Evolutionary conservation across 179 eudicot species (phyloP).

Genomic region (Silene coronaria): DNA sequence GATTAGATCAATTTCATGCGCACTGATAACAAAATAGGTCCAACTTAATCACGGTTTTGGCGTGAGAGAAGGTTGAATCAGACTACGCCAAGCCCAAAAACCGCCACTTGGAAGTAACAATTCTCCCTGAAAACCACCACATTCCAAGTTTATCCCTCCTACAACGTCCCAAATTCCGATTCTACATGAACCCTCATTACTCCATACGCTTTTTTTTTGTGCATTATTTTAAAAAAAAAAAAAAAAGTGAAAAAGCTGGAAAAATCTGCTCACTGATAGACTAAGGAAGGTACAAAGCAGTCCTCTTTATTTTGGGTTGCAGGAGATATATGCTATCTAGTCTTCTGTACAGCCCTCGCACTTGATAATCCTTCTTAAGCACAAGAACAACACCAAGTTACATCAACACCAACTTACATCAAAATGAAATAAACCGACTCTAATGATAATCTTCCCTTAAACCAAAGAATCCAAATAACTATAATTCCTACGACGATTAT

Average conservation of each 20-base stretch:
- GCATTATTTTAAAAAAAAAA: no score
- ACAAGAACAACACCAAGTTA: conserved; percentile 11
- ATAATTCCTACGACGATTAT: conserved; percentile 43
- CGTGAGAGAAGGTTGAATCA: no score
- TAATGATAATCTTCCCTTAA: conserved; percentile 5
- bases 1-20: no score
- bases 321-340: not conserved
- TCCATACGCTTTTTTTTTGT: no score
- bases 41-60: no score
- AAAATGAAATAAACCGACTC: not conserved
- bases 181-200: no score
- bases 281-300: not conserved
- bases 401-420: not conserved
- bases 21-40: no score
- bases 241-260: not conserved
- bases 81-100: no score
- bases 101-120: no score
- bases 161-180: no score
- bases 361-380: not conserved
- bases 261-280: not conserved
- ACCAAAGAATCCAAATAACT: conserved; percentile 40
- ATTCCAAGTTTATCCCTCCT: no score
- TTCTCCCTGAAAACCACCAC: no score
- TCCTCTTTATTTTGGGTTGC: not conserved
- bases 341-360: conserved; percentile 3